Conservation (phyloP, 257 asterid species). For the Solanum bukasovii region DNA sequence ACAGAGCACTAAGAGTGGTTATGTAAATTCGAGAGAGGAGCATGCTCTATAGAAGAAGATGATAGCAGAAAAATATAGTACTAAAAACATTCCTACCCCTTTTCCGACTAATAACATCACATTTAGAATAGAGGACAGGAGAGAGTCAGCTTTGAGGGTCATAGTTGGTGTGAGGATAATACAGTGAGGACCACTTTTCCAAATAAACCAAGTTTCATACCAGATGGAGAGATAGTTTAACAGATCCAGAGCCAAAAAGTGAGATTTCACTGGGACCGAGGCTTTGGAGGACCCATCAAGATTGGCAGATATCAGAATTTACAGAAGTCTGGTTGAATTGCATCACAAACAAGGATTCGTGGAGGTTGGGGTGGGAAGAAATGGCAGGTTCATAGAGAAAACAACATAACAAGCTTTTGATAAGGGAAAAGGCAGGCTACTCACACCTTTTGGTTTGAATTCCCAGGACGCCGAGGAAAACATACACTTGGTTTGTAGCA, state of each 20-base stretch:
- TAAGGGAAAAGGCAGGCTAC: background rate
- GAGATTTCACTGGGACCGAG: background rate
- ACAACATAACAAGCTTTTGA: background rate
- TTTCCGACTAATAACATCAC: background rate
- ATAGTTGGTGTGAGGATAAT: background rate
- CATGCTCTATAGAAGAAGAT: background rate
- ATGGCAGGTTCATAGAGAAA: background rate
- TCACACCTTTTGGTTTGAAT: background rate
- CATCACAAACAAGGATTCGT: background rate
- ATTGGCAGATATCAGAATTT: background rate
- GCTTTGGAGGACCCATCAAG: background rate
- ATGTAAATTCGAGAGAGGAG: background rate
- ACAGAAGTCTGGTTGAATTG: background rate
- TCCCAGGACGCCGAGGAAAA: background rate
- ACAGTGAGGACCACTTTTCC: background rate
- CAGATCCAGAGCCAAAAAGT: background rate
- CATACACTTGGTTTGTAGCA: background rate
- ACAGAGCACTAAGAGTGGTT: background rate
- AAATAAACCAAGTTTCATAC: background rate
- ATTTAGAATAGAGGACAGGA: background rate
- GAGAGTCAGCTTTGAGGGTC: background rate
- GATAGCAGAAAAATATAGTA: background rate
- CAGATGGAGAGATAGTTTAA: background rate
- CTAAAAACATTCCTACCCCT: background rate
- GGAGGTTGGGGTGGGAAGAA: background rate